Conservation (phyloP, 2,329 filamentous ascomycete genomes). For the Xylaria sp. region DNA sequence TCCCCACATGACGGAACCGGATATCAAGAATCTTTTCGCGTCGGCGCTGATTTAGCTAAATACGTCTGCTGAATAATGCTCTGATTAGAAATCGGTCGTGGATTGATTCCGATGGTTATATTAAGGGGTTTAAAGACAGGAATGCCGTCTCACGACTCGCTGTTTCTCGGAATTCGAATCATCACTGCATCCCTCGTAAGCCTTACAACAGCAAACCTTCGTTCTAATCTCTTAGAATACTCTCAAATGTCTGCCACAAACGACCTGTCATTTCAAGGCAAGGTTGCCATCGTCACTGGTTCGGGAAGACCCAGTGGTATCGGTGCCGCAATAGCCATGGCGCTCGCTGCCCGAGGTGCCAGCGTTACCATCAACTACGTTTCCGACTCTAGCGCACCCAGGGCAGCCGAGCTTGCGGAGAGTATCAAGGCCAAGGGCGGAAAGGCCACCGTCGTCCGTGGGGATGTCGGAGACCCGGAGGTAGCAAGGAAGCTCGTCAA, state of each 20-base stretch:
- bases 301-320: slow-evolving; percentile 57
- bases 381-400: slow-evolving; percentile 47
- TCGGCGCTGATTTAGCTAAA: not conserved
- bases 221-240: slow-evolving; percentile 19
- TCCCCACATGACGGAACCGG: not conserved
- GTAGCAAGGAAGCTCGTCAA: slow-evolving; percentile 38
- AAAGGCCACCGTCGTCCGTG: slow-evolving; percentile 37
- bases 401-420: slow-evolving; percentile 48
- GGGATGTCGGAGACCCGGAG: slow-evolving; percentile 35
- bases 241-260: slow-evolving; percentile 39
- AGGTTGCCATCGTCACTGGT: slow-evolving; percentile 57
- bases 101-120: slow-evolving; percentile 19
- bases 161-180: slow-evolving; percentile 23
- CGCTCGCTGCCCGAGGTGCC: slow-evolving; percentile 55
- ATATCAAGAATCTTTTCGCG: slow-evolving; percentile 16
- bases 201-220: slow-evolving; percentile 21
- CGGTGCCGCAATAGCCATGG: slow-evolving; percentile 53
- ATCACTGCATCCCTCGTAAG: slow-evolving; percentile 21
- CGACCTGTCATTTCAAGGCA: slow-evolving; percentile 38
- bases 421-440: slow-evolving; percentile 46
- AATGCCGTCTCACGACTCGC: slow-evolving; percentile 20
- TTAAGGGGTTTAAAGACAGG: slow-evolving; percentile 26
- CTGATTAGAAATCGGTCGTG: slow-evolving; percentile 22
- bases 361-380: slow-evolving; percentile 53
- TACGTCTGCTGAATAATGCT: slow-evolving; percentile 1